phyloP scores from a whole-genome alignment of 805 yeast species.

The Candida qinlingensis region DNA sequence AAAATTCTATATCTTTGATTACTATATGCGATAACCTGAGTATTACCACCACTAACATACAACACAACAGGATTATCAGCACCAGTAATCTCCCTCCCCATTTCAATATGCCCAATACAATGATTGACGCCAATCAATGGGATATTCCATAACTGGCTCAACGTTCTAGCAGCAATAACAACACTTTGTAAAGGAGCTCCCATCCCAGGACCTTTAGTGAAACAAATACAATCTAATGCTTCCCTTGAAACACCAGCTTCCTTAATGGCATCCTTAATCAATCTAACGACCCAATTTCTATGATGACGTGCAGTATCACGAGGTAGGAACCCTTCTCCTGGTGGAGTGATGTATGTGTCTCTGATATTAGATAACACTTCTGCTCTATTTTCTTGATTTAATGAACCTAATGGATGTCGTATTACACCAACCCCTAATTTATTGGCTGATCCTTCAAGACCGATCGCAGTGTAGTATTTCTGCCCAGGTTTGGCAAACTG shows the following conservation, averaged over 20 bases:
- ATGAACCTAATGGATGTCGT: slow-evolving; percentile 60
- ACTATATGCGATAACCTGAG: slow-evolving; percentile 96
- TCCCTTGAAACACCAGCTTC: slow-evolving; percentile 48
- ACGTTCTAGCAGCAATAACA: slow-evolving; percentile 85
- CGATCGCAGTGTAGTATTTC: slow-evolving; percentile 64
- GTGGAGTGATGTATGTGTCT: slow-evolving; percentile 93
- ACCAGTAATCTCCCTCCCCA: slow-evolving; percentile 99
- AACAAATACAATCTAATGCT: slow-evolving; percentile 77
- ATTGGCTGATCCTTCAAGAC: slow-evolving; percentile 96
- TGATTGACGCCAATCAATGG: slow-evolving; percentile 96
- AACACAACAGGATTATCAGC: slow-evolving; percentile 95
- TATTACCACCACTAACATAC: slow-evolving; percentile 97
- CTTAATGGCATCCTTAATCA: slow-evolving; percentile 58
- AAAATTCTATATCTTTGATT: slow-evolving; percentile 92
- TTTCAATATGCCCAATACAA: slow-evolving; percentile 96
- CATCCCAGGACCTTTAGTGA: slow-evolving; percentile 99
- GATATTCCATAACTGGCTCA: slow-evolving; percentile 70
- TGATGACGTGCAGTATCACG: slow-evolving; percentile 97
- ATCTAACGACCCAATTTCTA: slow-evolving; percentile 85
- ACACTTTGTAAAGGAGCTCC: slow-evolving; percentile 97
- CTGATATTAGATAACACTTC: slow-evolving; percentile 82
- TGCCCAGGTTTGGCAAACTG: slow-evolving; percentile 36
- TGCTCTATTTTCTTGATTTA: slow-evolving; percentile 56
- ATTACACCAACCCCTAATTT: slow-evolving; percentile 93
- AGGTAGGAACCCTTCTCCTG: slow-evolving; percentile 97